Percentiles rank a stretch among this genome's conserved stretches.
Conservation (phyloP, 108 stramenopile species). For the Nitzschia sp. region DNA sequence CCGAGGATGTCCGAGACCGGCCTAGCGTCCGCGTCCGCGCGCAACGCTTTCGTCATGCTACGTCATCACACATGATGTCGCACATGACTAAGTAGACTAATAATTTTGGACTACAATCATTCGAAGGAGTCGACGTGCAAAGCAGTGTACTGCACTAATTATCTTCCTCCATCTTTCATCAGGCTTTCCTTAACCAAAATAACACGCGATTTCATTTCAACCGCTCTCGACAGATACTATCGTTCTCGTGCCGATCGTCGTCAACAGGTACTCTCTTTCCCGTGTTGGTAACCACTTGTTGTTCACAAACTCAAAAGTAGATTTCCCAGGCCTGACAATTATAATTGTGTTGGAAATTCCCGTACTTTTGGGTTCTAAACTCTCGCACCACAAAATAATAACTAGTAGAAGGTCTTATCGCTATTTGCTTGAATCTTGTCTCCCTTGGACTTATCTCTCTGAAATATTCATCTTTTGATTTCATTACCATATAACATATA, state of each 20-base stretch:
- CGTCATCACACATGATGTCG: too few species aligned
- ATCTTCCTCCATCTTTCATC: background rate
- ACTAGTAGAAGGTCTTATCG: background rate
- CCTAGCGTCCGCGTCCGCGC: too few species aligned
- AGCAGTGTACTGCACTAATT: too few species aligned
- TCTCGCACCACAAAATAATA: background rate
- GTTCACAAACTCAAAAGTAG: background rate
- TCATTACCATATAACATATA: background rate
- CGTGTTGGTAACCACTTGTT: background rate
- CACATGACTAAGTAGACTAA: too few species aligned
- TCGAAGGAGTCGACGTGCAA: too few species aligned
- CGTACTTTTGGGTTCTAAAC: background rate
- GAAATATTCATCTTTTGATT: background rate
- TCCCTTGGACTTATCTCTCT: background rate
- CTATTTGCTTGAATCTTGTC: background rate
- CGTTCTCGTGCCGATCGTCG: conserved; percentile 11
- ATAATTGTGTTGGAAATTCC: background rate
- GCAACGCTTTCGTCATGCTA: too few species aligned
- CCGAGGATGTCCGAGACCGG: too few species aligned
- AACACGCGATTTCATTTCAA: background rate
- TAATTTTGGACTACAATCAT: too few species aligned
- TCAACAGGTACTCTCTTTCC: background rate
- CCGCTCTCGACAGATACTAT: background rate
- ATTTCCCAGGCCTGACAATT: conserved; percentile 5
- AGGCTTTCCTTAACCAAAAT: background rate